Percentiles rank a stretch among this genome's conserved stretches.
Evolutionary conservation across 2,329 filamentous ascomycete species (phyloP).

Genomic region (Colletotrichum melonis): DNA sequence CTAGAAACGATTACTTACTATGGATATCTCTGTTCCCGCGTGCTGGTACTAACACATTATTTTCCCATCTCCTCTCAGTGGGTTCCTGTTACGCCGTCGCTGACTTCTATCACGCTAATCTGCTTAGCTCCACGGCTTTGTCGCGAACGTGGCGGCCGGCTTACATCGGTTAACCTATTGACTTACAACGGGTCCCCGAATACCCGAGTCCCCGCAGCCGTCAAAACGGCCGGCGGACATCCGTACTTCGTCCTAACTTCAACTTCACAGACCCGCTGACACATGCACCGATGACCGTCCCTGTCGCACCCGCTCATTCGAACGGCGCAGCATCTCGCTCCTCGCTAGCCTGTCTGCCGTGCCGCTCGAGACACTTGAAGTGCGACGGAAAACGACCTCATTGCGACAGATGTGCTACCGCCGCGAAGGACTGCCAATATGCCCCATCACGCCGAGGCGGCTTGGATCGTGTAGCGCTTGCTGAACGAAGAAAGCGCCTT

Average conservation of each 20-base stretch:
- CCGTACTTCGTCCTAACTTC: background rate
- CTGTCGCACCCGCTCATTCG: background rate
- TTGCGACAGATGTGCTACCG: slow-evolving; percentile 56
- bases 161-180: background rate
- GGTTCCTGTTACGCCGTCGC: too few relatives aligned
- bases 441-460: slow-evolving; percentile 62
- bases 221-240: background rate
- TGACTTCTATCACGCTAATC: too few relatives aligned
- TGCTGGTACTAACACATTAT: too few relatives aligned
- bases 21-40: too few relatives aligned
- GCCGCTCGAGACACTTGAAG: slow-evolving; percentile 62
- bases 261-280: background rate
- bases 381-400: slow-evolving; percentile 62
- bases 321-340: slow-evolving; percentile 39
- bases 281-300: background rate
- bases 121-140: background rate
- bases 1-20: too few relatives aligned
- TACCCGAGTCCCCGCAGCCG: slow-evolving; percentile 10
- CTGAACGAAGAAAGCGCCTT: slow-evolving; percentile 42
- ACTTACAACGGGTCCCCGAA: slow-evolving; percentile 9
- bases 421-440: slow-evolving; percentile 60
- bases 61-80: too few relatives aligned
- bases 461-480: slow-evolving; percentile 44
- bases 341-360: slow-evolving; percentile 61
- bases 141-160: background rate